phyloP scores from a whole-genome alignment of 2,329 filamentous ascomycete species.

The Hawksworthiomyces lignivorus region DNA sequence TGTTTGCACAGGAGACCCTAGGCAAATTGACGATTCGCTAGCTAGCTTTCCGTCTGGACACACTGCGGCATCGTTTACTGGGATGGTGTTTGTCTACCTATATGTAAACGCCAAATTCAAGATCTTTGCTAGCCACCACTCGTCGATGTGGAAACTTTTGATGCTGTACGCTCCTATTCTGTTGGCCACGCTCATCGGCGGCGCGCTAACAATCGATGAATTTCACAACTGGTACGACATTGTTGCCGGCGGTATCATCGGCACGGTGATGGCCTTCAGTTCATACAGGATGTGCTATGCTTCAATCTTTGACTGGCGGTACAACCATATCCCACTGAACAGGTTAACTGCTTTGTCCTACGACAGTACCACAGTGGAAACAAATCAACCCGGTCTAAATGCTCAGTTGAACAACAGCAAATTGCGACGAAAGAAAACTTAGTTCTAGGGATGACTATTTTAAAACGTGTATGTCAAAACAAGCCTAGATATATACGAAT shows the following conservation, averaged over 20 bases:
- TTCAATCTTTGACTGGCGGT: slow-evolving; percentile 61
- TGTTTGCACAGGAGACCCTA: slow-evolving; percentile 59
- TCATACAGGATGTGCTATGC: slow-evolving; percentile 61
- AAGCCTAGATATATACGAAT: no score
- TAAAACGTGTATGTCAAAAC: no score
- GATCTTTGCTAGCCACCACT: slow-evolving; percentile 64
- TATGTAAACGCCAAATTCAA: slow-evolving; percentile 77
- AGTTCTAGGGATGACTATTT: no score
- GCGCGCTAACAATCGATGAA: slow-evolving; percentile 63
- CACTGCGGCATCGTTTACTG: slow-evolving; percentile 64
- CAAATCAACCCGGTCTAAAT: no score
- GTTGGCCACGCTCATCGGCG: slow-evolving; percentile 59
- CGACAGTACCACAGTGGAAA: background rate
- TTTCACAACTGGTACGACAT: slow-evolving; percentile 73
- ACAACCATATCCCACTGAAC: slow-evolving; percentile 57
- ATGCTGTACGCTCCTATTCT: slow-evolving; percentile 58
- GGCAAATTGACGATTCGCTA: slow-evolving; percentile 60
- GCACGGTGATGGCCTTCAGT: slow-evolving; percentile 53
- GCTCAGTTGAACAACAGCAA: no score
- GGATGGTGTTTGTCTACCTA: slow-evolving; percentile 61
- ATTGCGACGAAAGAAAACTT: no score
- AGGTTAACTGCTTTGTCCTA: slow-evolving; percentile 25
- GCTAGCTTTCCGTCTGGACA: slow-evolving; percentile 69
- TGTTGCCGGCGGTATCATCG: slow-evolving; percentile 55
- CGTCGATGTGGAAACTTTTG: slow-evolving; percentile 66